Evolutionary conservation across 2,329 filamentous ascomycete species (phyloP), one percentile per base, ranked within the genome.

Genomic region (Rutstroemia sp.): DNA sequence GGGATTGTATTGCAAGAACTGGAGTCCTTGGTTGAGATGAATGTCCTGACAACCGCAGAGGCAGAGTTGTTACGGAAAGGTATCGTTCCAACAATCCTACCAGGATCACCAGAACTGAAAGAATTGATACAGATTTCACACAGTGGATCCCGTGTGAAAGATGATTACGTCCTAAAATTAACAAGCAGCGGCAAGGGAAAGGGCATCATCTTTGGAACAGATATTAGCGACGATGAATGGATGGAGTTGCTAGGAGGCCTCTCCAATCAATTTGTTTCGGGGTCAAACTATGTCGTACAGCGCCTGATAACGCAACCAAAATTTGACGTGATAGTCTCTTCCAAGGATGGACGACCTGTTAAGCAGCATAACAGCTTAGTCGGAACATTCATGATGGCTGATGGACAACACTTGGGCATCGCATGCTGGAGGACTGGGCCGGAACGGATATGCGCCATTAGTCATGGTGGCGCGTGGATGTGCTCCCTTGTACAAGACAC

Each of bases 381-480:
- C 39, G 39, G 39, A n/a, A 42, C 39, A 19, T 42, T 42, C 39
- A 42, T 42, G 39, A 59, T 70, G 48, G 67, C 66, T 4, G 59
- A 69, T 41, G 67, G 67, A 0, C 25, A 62, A 46, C 64, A 61
- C 4, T 48, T 70, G 8, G 63, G 65, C 5, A 14, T 69, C 19
- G 67, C 64, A 37, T 42, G 58, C 17, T 68, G 66, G 67, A 58
- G 64, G 45, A 59, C 65, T 39, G 60, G 66, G 39, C 59, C 65
- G 19, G 58, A 61, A 14, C 57, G 64, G 10, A 57, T 63, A 34
- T 63, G 61, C 51, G 59, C 61, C 2, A 41, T 63, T 21, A 60
- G 59, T 41, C 51, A 57, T 44, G 61, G 61, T 34, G 61, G 61
- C 2, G 45, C 60, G 17, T 61, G 60, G 52, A 59, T 57, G 34